phyloP scores from a whole-genome alignment of 2,329 filamentous ascomycete species.

The Penicillium sp. region DNA sequence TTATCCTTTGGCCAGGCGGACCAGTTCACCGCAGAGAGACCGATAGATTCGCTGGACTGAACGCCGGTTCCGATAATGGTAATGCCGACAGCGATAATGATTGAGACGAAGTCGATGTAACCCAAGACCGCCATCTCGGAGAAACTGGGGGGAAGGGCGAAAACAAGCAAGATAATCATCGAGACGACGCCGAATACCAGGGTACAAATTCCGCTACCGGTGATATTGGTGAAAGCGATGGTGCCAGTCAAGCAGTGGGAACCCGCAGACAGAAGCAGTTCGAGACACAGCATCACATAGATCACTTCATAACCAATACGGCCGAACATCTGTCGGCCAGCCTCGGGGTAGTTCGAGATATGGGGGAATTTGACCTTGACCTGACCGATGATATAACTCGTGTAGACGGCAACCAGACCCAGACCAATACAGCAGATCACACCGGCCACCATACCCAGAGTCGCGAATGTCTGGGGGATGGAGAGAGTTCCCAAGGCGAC shows the following conservation, averaged over 20 bases:
- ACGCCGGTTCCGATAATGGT: conserved; percentile 39
- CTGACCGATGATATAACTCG: conserved; percentile 45
- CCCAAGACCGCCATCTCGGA: conserved; percentile 40
- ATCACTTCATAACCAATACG: conserved; percentile 46
- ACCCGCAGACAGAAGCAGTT: conserved; percentile 46
- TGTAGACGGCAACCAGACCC: conserved; percentile 44
- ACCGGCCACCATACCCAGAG: conserved; percentile 50
- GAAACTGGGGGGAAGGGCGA: conserved; percentile 38
- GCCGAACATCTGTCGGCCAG: conserved; percentile 46
- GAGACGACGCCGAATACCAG: conserved; percentile 47
- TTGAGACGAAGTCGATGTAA: conserved; percentile 40
- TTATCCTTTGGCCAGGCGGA: conserved; percentile 29
- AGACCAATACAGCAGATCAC: conserved; percentile 47
- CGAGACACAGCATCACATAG: conserved; percentile 46
- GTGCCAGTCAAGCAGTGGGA: conserved; percentile 52
- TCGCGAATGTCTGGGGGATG: conserved; percentile 49
- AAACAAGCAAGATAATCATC: conserved; percentile 35
- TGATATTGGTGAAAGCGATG: conserved; percentile 49
- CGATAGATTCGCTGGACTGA: conserved; percentile 22
- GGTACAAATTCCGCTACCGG: conserved; percentile 43
- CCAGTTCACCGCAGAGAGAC: conserved; percentile 31
- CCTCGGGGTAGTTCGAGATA: conserved; percentile 48
- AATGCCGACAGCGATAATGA: conserved; percentile 36
- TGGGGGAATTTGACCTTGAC: conserved; percentile 39
- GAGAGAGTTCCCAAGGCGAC: conserved; percentile 53